These are phyloP conservation scores for Agrocybe praecox DNA, from an alignment of 768 basidiomycete species.

Conservation along the genomic window DNA sequence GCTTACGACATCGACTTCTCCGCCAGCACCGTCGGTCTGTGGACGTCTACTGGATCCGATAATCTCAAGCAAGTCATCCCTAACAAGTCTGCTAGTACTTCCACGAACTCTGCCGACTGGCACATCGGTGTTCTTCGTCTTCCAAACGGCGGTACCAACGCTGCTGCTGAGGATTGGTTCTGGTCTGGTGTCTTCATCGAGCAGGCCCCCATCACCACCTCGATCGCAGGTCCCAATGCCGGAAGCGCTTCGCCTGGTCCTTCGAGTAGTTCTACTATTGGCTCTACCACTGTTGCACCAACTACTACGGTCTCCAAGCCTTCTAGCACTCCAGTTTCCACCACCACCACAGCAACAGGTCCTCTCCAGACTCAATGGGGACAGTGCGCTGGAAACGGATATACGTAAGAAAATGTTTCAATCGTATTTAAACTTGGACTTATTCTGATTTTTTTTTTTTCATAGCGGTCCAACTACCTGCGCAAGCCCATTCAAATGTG, in stretches of 20 bases:
- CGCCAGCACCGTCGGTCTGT: slow-evolving; percentile 18
- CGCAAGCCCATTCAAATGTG: slow-evolving; percentile 17
- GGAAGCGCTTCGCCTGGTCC: slow-evolving; percentile 14
- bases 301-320: slow-evolving; percentile 5
- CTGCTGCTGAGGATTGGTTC: slow-evolving; percentile 21
- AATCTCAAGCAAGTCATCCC: slow-evolving; percentile 17
- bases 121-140: slow-evolving; percentile 22
- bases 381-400: slow-evolving; percentile 22
- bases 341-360: slow-evolving; percentile 14
- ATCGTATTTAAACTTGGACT: neutral
- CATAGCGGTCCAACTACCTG: slow-evolving; percentile 18
- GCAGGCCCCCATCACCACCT: slow-evolving; percentile 19
- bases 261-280: neutral
- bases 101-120: slow-evolving; percentile 21
- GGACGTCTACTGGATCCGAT: slow-evolving; percentile 18
- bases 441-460: neutral
- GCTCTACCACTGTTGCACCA: slow-evolving; percentile 5
- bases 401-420: slow-evolving; percentile 6
- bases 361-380: slow-evolving; percentile 23
- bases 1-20: slow-evolving; percentile 22
- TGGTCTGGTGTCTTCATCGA: slow-evolving; percentile 22
- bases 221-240: slow-evolving; percentile 17
- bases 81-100: slow-evolving; percentile 16
- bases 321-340: neutral
- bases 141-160: slow-evolving; percentile 19